phyloP scores from a whole-genome alignment of 2,329 filamentous ascomycete genomes.

The Monilinia aucupariae region DNA sequence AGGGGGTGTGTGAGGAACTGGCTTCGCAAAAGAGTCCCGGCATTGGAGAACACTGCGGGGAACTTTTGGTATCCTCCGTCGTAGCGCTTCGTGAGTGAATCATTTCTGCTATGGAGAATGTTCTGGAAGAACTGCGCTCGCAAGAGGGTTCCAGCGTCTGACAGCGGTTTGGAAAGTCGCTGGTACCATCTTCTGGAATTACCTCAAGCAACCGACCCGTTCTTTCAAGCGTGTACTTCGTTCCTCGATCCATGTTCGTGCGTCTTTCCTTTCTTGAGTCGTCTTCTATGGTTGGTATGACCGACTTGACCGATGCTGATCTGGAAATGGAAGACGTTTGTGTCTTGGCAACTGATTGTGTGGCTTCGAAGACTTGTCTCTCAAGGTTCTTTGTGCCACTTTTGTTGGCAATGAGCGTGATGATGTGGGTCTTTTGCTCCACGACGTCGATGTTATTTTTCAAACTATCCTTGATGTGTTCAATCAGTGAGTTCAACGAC shows the following conservation, averaged over 20 bases:
- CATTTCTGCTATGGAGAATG: too few species aligned
- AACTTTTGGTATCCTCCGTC: too few species aligned
- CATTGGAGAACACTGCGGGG: background rate
- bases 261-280: background rate
- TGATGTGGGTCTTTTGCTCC: background rate
- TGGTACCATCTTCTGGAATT: background rate
- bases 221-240: background rate
- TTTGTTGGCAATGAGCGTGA: too few species aligned
- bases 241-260: background rate
- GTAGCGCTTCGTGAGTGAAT: background rate
- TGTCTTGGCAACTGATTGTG: too few species aligned
- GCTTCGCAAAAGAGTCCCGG: background rate
- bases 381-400: background rate
- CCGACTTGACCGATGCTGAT: background rate
- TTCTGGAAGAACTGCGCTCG: too few species aligned
- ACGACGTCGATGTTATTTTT: background rate
- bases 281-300: background rate
- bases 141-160: background rate
- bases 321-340: background rate
- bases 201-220: accelerated
- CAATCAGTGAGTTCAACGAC: background rate
- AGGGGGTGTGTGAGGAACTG: background rate
- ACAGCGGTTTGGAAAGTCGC: background rate
- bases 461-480: too few species aligned
- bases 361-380: background rate